Base-by-base conservation (phyloP, 306 rosid species). In the Pachyrhizus erosus region DNA sequence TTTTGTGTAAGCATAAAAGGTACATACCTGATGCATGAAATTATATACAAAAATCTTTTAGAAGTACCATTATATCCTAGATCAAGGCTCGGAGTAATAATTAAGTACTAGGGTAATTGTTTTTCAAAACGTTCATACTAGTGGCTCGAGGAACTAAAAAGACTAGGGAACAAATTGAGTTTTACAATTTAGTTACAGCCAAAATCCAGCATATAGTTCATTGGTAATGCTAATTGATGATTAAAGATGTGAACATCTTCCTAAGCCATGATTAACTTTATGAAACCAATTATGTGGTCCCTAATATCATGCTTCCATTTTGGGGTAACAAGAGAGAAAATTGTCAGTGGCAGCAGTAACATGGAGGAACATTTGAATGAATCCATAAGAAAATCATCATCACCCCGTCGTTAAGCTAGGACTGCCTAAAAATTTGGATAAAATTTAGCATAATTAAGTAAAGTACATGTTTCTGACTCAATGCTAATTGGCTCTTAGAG, bases 271-370 rank as follows among this genome's bases (percentile, higher is more conserved):
- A 84, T 89, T 88, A 89, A 85, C 93, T 93, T 93, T 89, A 83
- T 34, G 90, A 85, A 87, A 91, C 89, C 88, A 73, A 82, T 76
- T 70, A 65, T 73, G 93, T 89, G 97, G 96, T 90, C 97, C 97
- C 89, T 55, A 72, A 72, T 80, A 87, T 88, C 70, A 87, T 87
- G 97, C 88, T 86, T 83, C 89, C 87, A 79, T 72, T 83, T 86
- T 79, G 86, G 94, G 84, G 87, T 86, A 90, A 90, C 92, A 83
- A 76, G 91, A 87, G 78, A 86, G 83, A 84, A 76, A 84, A 45
- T 57, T 89, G 94, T 89, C 90, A 87, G 89, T 83, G 78, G 86
- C 82, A 87, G 74, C 84, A 79, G 86, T 87, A 83, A 85, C 91
- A 87, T 70, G 84, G 79, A 84, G 86, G 82, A 80, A 90, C 89